Evolutionary conservation across 805 yeast genomes (phyloP).

Genomic region (Jamesozyma spencerorum): DNA sequence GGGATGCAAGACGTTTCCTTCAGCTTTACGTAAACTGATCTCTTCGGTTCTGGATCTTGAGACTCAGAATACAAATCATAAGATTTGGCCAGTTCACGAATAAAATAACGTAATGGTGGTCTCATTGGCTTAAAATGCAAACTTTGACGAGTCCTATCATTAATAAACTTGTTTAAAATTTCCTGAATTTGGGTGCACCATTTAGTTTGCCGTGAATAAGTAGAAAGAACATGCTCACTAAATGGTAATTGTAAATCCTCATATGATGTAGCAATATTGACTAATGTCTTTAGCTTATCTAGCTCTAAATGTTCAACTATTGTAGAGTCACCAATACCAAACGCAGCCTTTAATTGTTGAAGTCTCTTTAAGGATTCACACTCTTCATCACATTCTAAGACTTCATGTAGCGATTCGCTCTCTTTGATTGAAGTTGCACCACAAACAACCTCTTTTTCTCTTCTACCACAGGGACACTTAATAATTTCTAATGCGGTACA

Average conservation of each 20-base stretch:
- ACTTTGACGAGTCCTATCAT: conserved; percentile 31
- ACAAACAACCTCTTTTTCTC: conserved; percentile 42
- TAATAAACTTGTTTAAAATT: conserved; percentile 41
- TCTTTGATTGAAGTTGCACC: conserved; percentile 35
- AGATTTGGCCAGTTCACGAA: conserved; percentile 56
- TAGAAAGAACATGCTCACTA: conserved; percentile 37
- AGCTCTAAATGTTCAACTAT: conserved; percentile 7
- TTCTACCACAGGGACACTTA: conserved; percentile 58
- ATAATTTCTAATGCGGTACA: conserved; percentile 46
- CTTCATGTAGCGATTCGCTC: not conserved
- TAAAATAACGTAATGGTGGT: conserved; percentile 55
- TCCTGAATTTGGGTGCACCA: conserved; percentile 66
- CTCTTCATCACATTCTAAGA: conserved; percentile 56
- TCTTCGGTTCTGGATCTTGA: conserved; percentile 72
- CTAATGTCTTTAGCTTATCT: conserved; percentile 12
- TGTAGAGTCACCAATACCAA: conserved; percentile 29
- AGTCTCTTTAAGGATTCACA: conserved; percentile 59
- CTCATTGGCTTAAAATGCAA: conserved; percentile 70
- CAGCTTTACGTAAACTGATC: conserved; percentile 57
- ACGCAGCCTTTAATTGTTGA: conserved; percentile 52
- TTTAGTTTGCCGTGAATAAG: conserved; percentile 44
- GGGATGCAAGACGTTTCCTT: conserved; percentile 22
- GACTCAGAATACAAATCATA: conserved; percentile 57
- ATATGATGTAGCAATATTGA: conserved; percentile 19
- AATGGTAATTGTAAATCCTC: conserved; percentile 32